Conservation (phyloP, 2,329 filamentous ascomycete genomes). For the Colletotrichum viniferum region DNA sequence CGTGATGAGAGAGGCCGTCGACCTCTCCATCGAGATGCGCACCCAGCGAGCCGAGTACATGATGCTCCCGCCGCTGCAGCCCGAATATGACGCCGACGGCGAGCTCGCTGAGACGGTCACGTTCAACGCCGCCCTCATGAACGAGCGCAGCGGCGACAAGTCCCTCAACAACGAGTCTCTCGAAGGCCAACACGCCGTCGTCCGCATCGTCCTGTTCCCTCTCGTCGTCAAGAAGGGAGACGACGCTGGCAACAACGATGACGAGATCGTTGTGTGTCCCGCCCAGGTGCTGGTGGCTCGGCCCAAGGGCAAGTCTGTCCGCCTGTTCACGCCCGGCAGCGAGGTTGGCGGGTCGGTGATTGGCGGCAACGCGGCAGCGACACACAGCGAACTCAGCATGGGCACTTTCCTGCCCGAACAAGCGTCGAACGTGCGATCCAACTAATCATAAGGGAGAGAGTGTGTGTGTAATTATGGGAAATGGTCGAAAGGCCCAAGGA, state of each 20-base stretch:
- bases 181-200: conserved; percentile 75
- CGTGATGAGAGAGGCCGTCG: conserved; percentile 87
- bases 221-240: conserved; percentile 96
- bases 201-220: conserved; percentile 93
- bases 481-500: not conserved
- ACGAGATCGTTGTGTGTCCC: conserved; percentile 94
- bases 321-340: conserved; percentile 52
- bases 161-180: conserved; percentile 75
- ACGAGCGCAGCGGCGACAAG: conserved; percentile 77
- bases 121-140: conserved; percentile 95
- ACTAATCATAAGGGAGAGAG: not conserved
- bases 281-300: conserved; percentile 87
- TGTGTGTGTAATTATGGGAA: not conserved
- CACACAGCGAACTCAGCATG: conserved; percentile 41
- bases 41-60: conserved; percentile 96
- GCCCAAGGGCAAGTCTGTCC: conserved; percentile 40
- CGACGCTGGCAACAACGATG: conserved; percentile 83
- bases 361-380: conserved; percentile 34
- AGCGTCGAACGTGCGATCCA: conserved; percentile 25
- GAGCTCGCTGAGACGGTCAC: conserved; percentile 85
- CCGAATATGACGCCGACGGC: conserved; percentile 92
- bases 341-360: conserved; percentile 53
- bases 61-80: conserved; percentile 94
- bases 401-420: conserved; percentile 22
- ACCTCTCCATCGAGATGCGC: conserved; percentile 95